phyloP scores from a whole-genome alignment of 371 early-diverging fungal species.

The Rhizopus stolonifer region DNA sequence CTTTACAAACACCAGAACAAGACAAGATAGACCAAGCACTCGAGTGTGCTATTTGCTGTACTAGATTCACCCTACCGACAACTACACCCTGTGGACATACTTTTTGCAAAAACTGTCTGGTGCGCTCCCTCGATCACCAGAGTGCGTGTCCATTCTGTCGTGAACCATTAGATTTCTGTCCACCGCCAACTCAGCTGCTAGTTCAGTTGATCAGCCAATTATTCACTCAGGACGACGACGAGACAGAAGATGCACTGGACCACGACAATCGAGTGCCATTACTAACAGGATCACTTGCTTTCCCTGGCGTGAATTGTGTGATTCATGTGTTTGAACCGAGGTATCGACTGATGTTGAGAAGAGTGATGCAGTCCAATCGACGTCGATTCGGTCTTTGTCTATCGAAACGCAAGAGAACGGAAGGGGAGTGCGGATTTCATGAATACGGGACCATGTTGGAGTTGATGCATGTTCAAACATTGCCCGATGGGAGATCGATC shows the following conservation, averaged over 20 bases:
- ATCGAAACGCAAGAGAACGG: slow-evolving; percentile 7
- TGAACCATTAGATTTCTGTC: slow-evolving; percentile 23
- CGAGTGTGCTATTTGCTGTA: slow-evolving; percentile 71
- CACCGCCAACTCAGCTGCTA: slow-evolving; percentile 21
- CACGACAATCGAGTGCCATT: slow-evolving; percentile 44
- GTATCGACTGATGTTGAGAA: slow-evolving; percentile 61
- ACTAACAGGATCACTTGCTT: slow-evolving; percentile 61
- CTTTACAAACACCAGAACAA: background rate
- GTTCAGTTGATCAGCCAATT: slow-evolving; percentile 11
- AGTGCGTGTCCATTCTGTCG: slow-evolving; percentile 34
- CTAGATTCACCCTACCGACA: slow-evolving; percentile 54
- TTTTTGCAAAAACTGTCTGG: slow-evolving; percentile 62
- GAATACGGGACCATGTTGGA: slow-evolving; percentile 53
- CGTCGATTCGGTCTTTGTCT: slow-evolving; percentile 64
- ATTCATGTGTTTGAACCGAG: slow-evolving; percentile 68
- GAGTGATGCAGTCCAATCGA: slow-evolving; percentile 50
- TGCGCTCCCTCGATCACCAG: slow-evolving; percentile 36
- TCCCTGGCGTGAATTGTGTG: slow-evolving; percentile 63
- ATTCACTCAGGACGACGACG: slow-evolving; percentile 16
- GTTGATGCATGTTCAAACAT: slow-evolving; percentile 35
- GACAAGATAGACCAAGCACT: slow-evolving; percentile 21
- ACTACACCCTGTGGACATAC: slow-evolving; percentile 74
- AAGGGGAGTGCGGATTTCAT: slow-evolving; percentile 24
- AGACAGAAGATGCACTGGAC: slow-evolving; percentile 11
- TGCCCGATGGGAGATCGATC: slow-evolving; percentile 47